Conservation (phyloP, 805 yeast species). For the Yamadazyma olivae region DNA sequence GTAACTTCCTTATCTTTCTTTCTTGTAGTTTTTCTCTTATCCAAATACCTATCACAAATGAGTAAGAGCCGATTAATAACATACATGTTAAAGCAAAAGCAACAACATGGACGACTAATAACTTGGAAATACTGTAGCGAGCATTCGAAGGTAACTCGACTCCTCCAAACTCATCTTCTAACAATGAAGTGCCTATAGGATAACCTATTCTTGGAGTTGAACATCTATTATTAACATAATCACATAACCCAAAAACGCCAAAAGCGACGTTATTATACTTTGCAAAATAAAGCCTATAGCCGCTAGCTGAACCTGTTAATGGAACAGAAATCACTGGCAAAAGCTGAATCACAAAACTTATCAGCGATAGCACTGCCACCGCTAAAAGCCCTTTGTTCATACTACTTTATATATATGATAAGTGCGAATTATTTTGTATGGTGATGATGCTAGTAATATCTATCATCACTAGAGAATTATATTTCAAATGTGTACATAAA, state of each 20-base stretch:
- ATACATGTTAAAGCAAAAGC: constrained; percentile 31
- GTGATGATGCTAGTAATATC: no score
- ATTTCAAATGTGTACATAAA: no score
- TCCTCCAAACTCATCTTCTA: constrained; percentile 11
- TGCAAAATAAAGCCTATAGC: constrained; percentile 27
- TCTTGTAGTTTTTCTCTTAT: constrained; percentile 2
- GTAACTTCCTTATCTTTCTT: constrained; percentile 1
- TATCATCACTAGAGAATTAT: no score
- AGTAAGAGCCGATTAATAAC: constrained; percentile 5
- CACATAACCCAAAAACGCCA: constrained; percentile 46
- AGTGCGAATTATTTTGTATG: no score
- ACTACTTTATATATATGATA: no score
- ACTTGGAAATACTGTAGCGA: constrained; percentile 36
- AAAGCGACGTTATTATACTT: constrained; percentile 29
- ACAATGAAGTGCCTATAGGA: constrained; percentile 13
- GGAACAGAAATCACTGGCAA: constrained; percentile 43
- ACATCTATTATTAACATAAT: constrained; percentile 23
- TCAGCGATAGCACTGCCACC: constrained; percentile 23
- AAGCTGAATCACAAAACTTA: constrained; percentile 35
- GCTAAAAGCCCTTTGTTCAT: constrained; percentile 10
- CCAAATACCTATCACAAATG: constrained; percentile 1
- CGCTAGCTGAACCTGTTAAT: constrained; percentile 24
- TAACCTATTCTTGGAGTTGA: constrained; percentile 37
- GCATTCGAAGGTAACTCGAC: constrained; percentile 40
- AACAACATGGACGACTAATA: constrained; percentile 40